These are phyloP conservation scores for Geotrichum citri-aurantii DNA, from an alignment of 1,139 yeast species.

Conservation along the genomic window DNA sequence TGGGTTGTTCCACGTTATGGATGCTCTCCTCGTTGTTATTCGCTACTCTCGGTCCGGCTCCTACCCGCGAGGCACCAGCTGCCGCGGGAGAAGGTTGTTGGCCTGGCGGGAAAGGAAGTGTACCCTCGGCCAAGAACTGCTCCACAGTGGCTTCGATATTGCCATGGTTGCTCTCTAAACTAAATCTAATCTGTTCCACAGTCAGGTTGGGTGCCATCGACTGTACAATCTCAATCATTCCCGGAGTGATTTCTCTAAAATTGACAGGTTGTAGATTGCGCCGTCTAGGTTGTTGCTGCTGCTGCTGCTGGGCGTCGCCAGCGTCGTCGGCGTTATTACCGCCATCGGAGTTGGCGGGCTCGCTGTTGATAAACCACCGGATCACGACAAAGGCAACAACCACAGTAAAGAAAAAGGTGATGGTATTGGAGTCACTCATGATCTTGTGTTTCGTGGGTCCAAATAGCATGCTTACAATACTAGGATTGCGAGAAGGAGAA, in stretches of 20 bases:
- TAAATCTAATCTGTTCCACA: slow-evolving; percentile 55
- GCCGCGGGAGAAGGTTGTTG: slow-evolving; percentile 15
- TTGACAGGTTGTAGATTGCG: slow-evolving; percentile 21
- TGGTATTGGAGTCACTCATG: slow-evolving; percentile 44
- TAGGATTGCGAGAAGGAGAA: neutral
- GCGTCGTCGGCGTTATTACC: slow-evolving; percentile 8
- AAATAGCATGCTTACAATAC: neutral
- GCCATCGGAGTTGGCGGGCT: slow-evolving; percentile 28
- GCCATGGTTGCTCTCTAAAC: slow-evolving; percentile 54
- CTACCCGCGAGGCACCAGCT: slow-evolving; percentile 7
- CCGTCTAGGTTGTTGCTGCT: slow-evolving; percentile 4
- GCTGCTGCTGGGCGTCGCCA: neutral
- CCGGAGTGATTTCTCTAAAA: slow-evolving; percentile 46
- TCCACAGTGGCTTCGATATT: slow-evolving; percentile 78
- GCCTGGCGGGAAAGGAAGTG: slow-evolving; percentile 63
- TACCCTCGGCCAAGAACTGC: slow-evolving; percentile 56
- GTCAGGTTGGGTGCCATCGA: slow-evolving; percentile 73
- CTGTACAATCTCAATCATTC: slow-evolving; percentile 83
- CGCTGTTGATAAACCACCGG: slow-evolving; percentile 57
- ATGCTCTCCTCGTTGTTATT: neutral
- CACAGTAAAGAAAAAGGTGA: slow-evolving; percentile 47
- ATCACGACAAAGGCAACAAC: slow-evolving; percentile 51
- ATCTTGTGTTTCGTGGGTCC: neutral
- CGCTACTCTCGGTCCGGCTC: neutral
- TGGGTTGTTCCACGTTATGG: slow-evolving; percentile 17